Conservation (phyloP, 176 grass and related monocot genomes). For the Neostapfia colusana region DNA sequence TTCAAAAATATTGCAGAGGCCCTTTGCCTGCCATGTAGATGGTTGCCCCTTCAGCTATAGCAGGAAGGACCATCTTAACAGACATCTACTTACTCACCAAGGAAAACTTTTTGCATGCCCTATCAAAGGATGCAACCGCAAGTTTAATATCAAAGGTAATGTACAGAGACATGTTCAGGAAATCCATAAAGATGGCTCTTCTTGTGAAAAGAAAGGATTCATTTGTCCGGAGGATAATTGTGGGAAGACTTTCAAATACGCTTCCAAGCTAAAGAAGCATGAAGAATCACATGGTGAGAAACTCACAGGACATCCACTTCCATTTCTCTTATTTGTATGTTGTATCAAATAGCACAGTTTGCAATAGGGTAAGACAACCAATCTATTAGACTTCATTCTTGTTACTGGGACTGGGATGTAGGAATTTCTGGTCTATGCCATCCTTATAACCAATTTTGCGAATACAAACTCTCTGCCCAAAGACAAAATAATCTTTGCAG, state of each 20-base stretch:
- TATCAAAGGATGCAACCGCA: conserved; percentile 53
- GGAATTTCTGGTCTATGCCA: not conserved
- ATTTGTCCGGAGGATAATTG: conserved; percentile 57
- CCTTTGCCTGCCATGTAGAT: conserved; percentile 56
- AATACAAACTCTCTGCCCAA: not conserved
- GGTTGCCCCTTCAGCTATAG: conserved; percentile 62
- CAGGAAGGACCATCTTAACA: conserved; percentile 74
- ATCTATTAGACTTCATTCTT: not conserved
- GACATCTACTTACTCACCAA: conserved; percentile 65
- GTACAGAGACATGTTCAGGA: conserved; percentile 62
- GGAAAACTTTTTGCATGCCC: conserved; percentile 65
- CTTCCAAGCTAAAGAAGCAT: conserved; percentile 68
- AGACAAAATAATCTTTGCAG: not conserved
- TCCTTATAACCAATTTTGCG: not conserved
- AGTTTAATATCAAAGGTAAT: conserved; percentile 67
- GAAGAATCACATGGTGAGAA: conserved; percentile 72
- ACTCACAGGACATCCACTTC: not conserved
- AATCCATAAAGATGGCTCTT: conserved; percentile 43
- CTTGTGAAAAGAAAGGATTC: conserved; percentile 49
- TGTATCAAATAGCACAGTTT: not conserved
- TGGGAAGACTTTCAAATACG: conserved; percentile 65
- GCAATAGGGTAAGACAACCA: not conserved
- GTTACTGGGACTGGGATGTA: not conserved
- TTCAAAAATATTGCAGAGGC: conserved; percentile 51
- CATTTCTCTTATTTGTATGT: conserved; percentile 4